phyloP scores from a whole-genome alignment of 371 early-diverging fungal species.

The Mucor lusitanicus region DNA sequence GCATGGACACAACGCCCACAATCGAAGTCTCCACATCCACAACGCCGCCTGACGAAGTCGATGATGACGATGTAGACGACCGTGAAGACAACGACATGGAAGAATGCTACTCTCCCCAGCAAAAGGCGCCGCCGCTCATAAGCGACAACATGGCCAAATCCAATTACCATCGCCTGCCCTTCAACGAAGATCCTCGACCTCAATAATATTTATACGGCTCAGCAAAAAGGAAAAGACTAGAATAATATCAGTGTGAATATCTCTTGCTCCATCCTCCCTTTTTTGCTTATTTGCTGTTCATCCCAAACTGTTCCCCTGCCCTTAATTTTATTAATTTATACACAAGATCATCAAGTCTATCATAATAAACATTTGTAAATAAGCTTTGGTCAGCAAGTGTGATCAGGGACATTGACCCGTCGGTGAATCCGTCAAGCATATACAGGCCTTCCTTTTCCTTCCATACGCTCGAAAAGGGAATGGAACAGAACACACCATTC shows the following conservation, averaged over 20 bases:
- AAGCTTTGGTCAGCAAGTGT: neutral
- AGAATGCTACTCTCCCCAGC: constrained; percentile 19
- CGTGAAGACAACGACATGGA: neutral
- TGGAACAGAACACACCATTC: neutral
- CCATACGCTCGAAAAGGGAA: neutral
- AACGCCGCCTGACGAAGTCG: neutral
- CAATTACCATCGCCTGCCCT: constrained; percentile 14
- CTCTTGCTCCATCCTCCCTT: neutral
- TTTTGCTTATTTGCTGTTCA: neutral
- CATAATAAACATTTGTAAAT: neutral
- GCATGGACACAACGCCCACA: neutral
- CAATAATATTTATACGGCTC: neutral
- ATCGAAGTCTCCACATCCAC: neutral
- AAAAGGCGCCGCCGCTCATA: constrained; percentile 15
- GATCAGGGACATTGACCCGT: neutral
- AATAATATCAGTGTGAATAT: neutral
- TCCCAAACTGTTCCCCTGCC: neutral
- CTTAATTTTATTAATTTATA: neutral
- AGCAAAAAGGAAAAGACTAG: neutral
- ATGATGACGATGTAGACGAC: neutral
- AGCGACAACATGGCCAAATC: constrained; percentile 11
- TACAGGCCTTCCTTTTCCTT: neutral
- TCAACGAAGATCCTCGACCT: neutral
- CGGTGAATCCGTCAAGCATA: neutral
- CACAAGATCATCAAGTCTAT: neutral